Evolutionary conservation across 2,329 filamentous ascomycete genomes (phyloP).

Genomic region (Venturia carpophila): DNA sequence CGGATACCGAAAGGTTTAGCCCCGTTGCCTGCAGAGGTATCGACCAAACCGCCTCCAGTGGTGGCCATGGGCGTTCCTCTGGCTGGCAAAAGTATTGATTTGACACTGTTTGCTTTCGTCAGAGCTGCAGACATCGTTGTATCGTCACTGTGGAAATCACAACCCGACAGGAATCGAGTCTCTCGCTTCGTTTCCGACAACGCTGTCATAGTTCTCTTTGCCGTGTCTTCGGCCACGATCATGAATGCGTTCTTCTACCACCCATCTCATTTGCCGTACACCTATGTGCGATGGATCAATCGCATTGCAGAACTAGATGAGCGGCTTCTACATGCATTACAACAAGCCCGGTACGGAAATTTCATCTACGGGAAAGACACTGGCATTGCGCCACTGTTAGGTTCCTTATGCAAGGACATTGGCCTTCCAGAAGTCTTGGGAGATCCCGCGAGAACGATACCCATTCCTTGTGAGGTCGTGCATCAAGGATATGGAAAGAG

Average conservation of each 20-base stretch:
- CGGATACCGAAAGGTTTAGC: slow-evolving; percentile 8
- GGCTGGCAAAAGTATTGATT: slow-evolving; percentile 69
- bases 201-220: slow-evolving; percentile 64
- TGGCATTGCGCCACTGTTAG: slow-evolving; percentile 58
- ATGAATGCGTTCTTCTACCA: slow-evolving; percentile 89
- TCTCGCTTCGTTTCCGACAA: slow-evolving; percentile 31
- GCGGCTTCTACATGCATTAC: slow-evolving; percentile 66
- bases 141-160: slow-evolving; percentile 50
- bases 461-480: slow-evolving; percentile 75
- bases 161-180: slow-evolving; percentile 26
- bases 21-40: slow-evolving; percentile 17
- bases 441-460: slow-evolving; percentile 59
- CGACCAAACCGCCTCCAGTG: slow-evolving; percentile 22
- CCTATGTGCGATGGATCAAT: slow-evolving; percentile 76
- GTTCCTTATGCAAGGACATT: slow-evolving; percentile 65
- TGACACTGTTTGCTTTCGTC: slow-evolving; percentile 69
- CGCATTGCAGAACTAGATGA: slow-evolving; percentile 66
- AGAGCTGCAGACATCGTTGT: slow-evolving; percentile 63
- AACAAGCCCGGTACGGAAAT: slow-evolving; percentile 53
- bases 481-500: slow-evolving; percentile 69
- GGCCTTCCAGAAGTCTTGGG: slow-evolving; percentile 62
- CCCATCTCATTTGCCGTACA: slow-evolving; percentile 59
- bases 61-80: slow-evolving; percentile 24
- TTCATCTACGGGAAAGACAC: slow-evolving; percentile 68
- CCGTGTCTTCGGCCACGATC: slow-evolving; percentile 61